Conservation (phyloP, 179 eudicot species). For the Beta macrorhiza region DNA sequence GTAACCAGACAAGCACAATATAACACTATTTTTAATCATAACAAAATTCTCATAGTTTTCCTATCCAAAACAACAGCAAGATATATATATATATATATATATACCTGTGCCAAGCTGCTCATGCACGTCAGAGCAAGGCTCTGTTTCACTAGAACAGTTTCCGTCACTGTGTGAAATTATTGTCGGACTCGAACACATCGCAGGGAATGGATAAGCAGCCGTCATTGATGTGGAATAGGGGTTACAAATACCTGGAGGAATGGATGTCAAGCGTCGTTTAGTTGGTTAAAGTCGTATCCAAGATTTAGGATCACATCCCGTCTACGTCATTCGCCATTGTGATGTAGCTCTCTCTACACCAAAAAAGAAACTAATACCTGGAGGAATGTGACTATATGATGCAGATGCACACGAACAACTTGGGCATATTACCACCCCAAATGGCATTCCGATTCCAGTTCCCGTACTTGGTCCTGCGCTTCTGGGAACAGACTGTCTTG, state of each 20-base stretch:
- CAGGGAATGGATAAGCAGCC: conserved; percentile 4
- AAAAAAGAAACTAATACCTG: not conserved
- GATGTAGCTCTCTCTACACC: too few species aligned
- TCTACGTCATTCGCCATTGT: too few species aligned
- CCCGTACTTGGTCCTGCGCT: not conserved
- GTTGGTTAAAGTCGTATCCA: too few species aligned
- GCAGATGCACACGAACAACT: conserved; percentile 1
- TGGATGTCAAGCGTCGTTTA: too few species aligned
- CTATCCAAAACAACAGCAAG: too few species aligned
- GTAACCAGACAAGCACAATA: too few species aligned
- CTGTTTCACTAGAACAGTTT: conserved; percentile 9
- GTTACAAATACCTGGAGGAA: not conserved
- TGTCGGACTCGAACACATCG: not conserved
- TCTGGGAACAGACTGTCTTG: not conserved
- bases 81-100: too few species aligned
- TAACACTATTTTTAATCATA: too few species aligned
- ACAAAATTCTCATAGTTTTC: too few species aligned
- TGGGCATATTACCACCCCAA: not conserved
- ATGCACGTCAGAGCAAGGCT: not conserved
- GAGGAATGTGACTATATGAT: conserved; percentile 7
- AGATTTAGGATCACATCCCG: too few species aligned
- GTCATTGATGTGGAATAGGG: not conserved
- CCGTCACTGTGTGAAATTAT: not conserved
- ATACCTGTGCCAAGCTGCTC: not conserved
- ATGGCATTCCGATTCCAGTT: conserved; percentile 9